Conservation (phyloP, 257 asterid genomes). For the Solanum peruvianum region DNA sequence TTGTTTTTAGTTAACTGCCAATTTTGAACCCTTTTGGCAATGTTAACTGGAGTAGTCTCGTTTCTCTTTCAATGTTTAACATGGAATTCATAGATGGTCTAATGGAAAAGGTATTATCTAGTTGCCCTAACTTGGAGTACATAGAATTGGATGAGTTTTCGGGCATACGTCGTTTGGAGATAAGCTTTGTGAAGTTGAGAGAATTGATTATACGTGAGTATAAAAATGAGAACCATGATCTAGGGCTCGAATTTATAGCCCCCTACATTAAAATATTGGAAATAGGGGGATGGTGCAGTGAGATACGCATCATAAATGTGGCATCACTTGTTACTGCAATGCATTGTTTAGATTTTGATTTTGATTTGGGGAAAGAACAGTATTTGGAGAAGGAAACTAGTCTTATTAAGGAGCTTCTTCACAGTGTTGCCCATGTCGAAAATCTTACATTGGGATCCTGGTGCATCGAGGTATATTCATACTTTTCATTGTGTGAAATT, state of each 20-base stretch:
- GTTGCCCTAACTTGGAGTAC: background rate
- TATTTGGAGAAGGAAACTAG: background rate
- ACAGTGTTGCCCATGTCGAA: background rate
- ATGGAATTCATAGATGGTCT: background rate
- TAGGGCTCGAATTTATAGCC: background rate
- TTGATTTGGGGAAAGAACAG: background rate
- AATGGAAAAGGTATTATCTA: background rate
- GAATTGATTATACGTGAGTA: background rate
- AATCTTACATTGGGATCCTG: background rate
- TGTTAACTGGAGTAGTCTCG: background rate
- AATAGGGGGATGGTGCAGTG: background rate
- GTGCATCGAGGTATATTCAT: background rate
- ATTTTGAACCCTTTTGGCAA: background rate
- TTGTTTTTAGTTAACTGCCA: background rate
- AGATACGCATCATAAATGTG: background rate
- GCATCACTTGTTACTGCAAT: background rate
- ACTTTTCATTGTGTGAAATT: background rate
- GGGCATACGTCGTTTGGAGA: background rate
- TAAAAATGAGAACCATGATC: background rate
- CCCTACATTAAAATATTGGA: background rate
- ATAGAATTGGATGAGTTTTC: background rate
- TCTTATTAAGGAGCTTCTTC: background rate
- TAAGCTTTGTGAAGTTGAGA: background rate
- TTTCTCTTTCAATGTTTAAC: background rate
- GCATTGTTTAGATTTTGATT: background rate